A percentile compares a stretch with the other conserved stretches of the same genome.
Conservation (phyloP, 345 rosid genomes). For the Aegle marmelos region DNA sequence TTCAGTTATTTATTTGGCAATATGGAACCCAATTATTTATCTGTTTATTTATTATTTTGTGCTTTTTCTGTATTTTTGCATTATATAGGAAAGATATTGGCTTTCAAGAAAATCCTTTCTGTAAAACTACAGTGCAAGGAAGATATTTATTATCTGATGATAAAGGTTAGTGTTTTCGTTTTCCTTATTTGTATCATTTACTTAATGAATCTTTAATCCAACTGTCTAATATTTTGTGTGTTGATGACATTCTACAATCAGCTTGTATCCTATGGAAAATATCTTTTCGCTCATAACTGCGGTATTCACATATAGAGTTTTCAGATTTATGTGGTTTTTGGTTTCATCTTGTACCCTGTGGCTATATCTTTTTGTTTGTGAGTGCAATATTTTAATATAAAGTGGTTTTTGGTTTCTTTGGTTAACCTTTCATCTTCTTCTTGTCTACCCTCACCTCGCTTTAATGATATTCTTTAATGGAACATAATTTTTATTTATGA, state of each 20-base stretch:
- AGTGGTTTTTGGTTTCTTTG: neutral
- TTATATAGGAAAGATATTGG: slow-evolving; percentile 56
- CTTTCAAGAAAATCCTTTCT: slow-evolving; percentile 41
- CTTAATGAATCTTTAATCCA: neutral
- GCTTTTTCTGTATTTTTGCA: slow-evolving; percentile 3
- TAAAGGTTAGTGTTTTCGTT: slow-evolving; percentile 41
- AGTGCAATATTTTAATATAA: neutral
- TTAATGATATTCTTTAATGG: neutral
- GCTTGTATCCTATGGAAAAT: neutral
- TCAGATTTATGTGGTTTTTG: no score
- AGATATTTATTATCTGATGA: slow-evolving; percentile 84
- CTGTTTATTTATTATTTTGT: no score
- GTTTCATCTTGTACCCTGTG: neutral
- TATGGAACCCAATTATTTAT: no score
- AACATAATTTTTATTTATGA: neutral
- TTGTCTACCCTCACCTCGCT: neutral
- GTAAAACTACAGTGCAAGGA: slow-evolving; percentile 85
- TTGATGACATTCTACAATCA: neutral
- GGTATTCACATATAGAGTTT: neutral
- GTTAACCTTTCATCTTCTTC: neutral
- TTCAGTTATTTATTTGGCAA: neutral
- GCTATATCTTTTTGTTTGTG: neutral
- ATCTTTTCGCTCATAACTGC: neutral
- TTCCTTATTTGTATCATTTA: neutral
- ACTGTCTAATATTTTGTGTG: neutral